A percentile compares a stretch with the other conserved stretches of the same genome.
Evolutionary conservation across 768 basidiomycete species (phyloP).

Genomic region (Boletus reticuloceps): DNA sequence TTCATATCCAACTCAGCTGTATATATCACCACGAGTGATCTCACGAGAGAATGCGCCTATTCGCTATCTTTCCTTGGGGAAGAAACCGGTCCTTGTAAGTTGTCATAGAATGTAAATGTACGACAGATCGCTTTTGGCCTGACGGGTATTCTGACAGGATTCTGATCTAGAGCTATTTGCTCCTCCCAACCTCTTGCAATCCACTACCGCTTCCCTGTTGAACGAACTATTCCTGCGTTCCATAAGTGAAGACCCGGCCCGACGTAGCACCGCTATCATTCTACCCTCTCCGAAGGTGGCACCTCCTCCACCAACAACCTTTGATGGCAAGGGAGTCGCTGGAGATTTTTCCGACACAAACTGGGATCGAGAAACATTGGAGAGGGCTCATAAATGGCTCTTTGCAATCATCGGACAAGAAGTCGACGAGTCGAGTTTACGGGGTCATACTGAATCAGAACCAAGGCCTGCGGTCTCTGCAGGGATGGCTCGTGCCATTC

Average conservation of each 20-base stretch:
- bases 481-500: slow-evolving; percentile 7
- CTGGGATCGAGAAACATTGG: slow-evolving; percentile 37
- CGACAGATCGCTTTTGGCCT: neutral
- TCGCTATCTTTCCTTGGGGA: slow-evolving; percentile 45
- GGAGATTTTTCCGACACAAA: slow-evolving; percentile 27
- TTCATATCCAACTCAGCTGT: slow-evolving; percentile 48
- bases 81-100: slow-evolving; percentile 10
- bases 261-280: slow-evolving; percentile 25
- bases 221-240: slow-evolving; percentile 19
- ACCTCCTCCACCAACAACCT: slow-evolving; percentile 38
- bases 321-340: slow-evolving; percentile 31
- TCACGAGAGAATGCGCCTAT: slow-evolving; percentile 46
- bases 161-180: slow-evolving; percentile 38
- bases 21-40: slow-evolving; percentile 38
- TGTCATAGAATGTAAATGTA: neutral
- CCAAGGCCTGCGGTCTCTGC: neutral
- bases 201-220: slow-evolving; percentile 54
- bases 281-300: slow-evolving; percentile 49
- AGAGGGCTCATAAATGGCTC: slow-evolving; percentile 35
- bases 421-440: slow-evolving; percentile 5
- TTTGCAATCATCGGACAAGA: slow-evolving; percentile 33
- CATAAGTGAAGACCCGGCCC: neutral
- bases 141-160: slow-evolving; percentile 26
- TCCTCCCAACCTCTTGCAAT: slow-evolving; percentile 57
- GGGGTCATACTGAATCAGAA: slow-evolving; percentile 10